Percentiles rank a stretch among this genome's conserved stretches.
Evolutionary conservation across 177 flowering plant genomes (phyloP).

Genomic region (Vitis hybrid): DNA sequence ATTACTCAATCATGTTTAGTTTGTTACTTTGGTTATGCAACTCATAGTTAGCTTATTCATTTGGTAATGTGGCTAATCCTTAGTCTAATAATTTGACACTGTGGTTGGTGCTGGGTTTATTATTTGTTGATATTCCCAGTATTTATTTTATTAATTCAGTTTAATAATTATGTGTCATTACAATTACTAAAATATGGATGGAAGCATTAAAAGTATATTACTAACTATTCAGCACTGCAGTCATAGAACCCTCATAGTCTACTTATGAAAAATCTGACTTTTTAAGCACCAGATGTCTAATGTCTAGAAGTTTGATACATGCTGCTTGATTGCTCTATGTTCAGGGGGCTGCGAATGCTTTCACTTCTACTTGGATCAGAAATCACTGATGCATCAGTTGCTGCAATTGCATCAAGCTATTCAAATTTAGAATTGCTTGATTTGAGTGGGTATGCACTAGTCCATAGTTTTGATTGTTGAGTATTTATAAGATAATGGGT

Average conservation of each 20-base stretch:
- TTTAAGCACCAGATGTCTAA: background rate
- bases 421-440: slow-evolving; percentile 83
- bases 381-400: slow-evolving; percentile 96
- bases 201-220: too few species aligned
- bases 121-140: too few species aligned
- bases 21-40: background rate
- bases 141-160: too few species aligned
- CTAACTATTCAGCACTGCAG: too few species aligned
- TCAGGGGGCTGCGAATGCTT: slow-evolving; percentile 88
- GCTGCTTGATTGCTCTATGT: slow-evolving; percentile 7
- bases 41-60: too few species aligned
- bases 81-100: too few species aligned
- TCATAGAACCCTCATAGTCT: background rate
- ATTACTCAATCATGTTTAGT: background rate
- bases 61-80: too few species aligned
- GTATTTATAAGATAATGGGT: background rate
- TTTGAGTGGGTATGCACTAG: slow-evolving; percentile 81
- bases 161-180: too few species aligned
- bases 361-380: slow-evolving; percentile 90
- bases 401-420: slow-evolving; percentile 84
- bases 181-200: too few species aligned
- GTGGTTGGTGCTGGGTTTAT: too few species aligned
- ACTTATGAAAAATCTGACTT: background rate
- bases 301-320: background rate
- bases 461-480: background rate